A percentile compares a stretch with the other conserved stretches of the same genome.
Conservation (phyloP, 441 rosid genomes). For the Corymbia calophylla region DNA sequence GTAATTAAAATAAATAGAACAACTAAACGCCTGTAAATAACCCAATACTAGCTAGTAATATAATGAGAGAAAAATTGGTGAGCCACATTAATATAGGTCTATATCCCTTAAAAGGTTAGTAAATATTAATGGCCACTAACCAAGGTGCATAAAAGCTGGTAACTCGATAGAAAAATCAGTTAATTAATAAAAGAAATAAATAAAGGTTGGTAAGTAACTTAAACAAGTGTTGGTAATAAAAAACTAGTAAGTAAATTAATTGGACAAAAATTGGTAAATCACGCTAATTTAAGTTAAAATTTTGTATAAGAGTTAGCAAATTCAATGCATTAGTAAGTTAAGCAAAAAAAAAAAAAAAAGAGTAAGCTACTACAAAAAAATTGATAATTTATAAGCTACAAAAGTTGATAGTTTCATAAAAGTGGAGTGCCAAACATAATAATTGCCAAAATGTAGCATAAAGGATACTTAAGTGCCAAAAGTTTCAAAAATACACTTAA, state of each 20-base stretch:
- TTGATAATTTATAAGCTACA: not conserved
- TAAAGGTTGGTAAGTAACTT: not conserved
- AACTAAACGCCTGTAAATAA: not conserved
- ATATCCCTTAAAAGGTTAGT: not conserved
- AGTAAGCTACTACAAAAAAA: not conserved
- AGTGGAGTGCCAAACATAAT: not conserved
- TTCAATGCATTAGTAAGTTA: not conserved
- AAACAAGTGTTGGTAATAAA: not conserved
- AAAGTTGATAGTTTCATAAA: not conserved
- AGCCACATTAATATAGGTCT: not conserved
- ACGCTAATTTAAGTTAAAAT: not conserved
- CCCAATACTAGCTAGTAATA: not conserved
- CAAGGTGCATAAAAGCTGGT: not conserved
- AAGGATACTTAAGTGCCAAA: too few relatives aligned
- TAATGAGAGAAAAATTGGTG: not conserved
- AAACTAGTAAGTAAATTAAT: not conserved
- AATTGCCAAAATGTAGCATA: too few relatives aligned
- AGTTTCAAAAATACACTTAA: too few relatives aligned
- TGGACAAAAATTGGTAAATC: not conserved
- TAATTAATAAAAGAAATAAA: not conserved
- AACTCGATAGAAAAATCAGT: not conserved
- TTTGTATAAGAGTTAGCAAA: not conserved
- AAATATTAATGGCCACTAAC: not conserved
- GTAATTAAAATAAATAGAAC: not conserved
- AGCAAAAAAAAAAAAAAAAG: not conserved